phyloP scores from a whole-genome alignment of 2,329 filamentous ascomycete genomes.

The Calonectria pseudoturangicola region DNA sequence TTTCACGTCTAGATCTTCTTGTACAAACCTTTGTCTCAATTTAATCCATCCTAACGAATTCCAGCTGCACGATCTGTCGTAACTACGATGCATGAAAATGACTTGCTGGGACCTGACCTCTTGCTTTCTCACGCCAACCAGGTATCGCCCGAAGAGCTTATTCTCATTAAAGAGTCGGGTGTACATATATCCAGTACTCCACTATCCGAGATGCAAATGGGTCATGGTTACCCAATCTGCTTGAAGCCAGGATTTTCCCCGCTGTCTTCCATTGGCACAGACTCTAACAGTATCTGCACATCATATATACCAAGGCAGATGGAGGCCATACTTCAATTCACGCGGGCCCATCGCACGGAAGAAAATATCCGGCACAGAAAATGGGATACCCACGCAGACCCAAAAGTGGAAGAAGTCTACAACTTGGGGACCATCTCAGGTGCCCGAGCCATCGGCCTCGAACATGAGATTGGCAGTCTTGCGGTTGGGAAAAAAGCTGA shows the following conservation, averaged over 20 bases:
- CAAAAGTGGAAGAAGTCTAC: slow-evolving; percentile 15
- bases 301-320: slow-evolving; percentile 8
- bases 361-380: neutral
- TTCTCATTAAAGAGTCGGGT: neutral
- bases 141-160: neutral
- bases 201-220: slow-evolving; percentile 9
- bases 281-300: slow-evolving; percentile 7
- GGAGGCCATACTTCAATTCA: slow-evolving; percentile 11
- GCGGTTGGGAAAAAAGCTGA: neutral
- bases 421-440: slow-evolving; percentile 1
- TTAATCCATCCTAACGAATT: neutral
- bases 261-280: slow-evolving; percentile 2
- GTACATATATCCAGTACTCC: slow-evolving; percentile 10
- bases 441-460: neutral
- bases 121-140: slow-evolving; percentile 13
- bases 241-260: neutral
- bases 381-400: neutral
- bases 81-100: neutral
- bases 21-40: too few relatives aligned
- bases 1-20: neutral
- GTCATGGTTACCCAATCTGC: slow-evolving; percentile 3
- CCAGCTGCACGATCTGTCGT: neutral
- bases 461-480: slow-evolving; percentile 2
- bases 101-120: slow-evolving; percentile 1
- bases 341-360: neutral